These are phyloP conservation scores for Guillardia theta DNA, from an alignment of 78 protist genomes.

Conservation along the genomic window DNA sequence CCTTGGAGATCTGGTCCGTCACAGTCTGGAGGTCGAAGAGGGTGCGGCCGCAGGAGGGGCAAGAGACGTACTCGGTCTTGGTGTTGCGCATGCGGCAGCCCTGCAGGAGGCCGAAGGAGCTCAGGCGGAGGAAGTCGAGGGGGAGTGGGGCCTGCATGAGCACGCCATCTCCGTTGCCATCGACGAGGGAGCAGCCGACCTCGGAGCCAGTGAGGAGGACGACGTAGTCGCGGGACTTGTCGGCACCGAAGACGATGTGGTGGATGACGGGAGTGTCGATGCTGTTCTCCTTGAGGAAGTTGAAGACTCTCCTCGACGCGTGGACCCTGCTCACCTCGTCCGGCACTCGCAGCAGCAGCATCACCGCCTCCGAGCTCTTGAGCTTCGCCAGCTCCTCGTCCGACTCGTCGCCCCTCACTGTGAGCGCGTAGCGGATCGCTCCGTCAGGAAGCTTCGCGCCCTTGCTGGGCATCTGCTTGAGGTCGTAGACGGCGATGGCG, in stretches of 20 bases:
- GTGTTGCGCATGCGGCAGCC: conserved; percentile 54
- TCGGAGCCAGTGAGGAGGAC: conserved; percentile 2
- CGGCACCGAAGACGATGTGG: not conserved
- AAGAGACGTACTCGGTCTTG: conserved; percentile 63
- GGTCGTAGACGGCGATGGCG: conserved; percentile 5
- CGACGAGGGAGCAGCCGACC: conserved; percentile 41
- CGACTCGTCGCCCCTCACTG: not conserved
- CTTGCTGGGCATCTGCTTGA: not conserved
- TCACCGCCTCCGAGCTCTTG: not conserved
- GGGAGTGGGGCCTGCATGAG: not conserved
- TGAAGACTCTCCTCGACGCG: conserved; percentile 47
- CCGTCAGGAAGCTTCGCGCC: not conserved
- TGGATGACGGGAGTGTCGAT: conserved; percentile 29
- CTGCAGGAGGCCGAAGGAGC: conserved; percentile 45
- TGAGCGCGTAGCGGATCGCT: not conserved
- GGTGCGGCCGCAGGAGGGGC: conserved; percentile 61
- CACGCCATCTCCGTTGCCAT: conserved; percentile 53
- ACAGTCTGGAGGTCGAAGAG: conserved; percentile 53
- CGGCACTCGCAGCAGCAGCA: not conserved
- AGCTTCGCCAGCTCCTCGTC: not conserved
- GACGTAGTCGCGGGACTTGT: not conserved
- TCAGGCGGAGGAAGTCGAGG: not conserved
- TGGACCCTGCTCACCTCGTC: conserved; percentile 10
- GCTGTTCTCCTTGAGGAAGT: not conserved
- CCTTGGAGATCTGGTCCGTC: conserved; percentile 39